Percentiles rank a stretch among this genome's conserved stretches.
Evolutionary conservation across 495 filamentous ascomycete genomes (phyloP).

Genomic region (Tuber indicum): DNA sequence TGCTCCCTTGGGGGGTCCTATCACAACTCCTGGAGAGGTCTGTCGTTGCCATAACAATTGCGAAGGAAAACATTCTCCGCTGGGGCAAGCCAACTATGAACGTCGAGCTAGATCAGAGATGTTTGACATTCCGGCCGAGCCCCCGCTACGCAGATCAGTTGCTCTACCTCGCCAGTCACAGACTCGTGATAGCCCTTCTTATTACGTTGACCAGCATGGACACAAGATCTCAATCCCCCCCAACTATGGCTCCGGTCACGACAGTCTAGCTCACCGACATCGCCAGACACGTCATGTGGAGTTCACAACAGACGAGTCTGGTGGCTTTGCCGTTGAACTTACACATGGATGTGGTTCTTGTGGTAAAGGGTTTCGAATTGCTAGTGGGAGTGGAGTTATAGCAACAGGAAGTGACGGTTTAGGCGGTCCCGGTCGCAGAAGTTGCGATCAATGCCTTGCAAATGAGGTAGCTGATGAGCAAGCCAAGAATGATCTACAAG

Average conservation of each 20-base stretch:
- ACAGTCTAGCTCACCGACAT: slow-evolving; percentile 12
- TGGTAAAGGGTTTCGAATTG: slow-evolving; percentile 21
- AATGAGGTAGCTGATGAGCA: not conserved
- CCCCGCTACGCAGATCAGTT: not conserved
- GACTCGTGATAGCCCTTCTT: slow-evolving; percentile 7
- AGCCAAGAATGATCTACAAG: not conserved
- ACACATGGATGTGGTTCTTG: slow-evolving; percentile 19
- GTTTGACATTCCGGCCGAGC: not conserved
- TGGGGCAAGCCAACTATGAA: slow-evolving; percentile 1
- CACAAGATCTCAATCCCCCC: slow-evolving; percentile 25
- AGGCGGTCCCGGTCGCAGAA: not conserved
- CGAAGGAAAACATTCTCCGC: slow-evolving; percentile 15
- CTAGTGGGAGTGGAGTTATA: slow-evolving; percentile 17
- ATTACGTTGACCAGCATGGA: slow-evolving; percentile 24
- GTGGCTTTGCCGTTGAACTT: slow-evolving; percentile 30
- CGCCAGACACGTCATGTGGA: slow-evolving; percentile 26
- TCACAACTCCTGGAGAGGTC: slow-evolving; percentile 14
- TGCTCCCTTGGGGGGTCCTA: not conserved
- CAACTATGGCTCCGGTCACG: not conserved
- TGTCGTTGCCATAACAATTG: slow-evolving; percentile 23
- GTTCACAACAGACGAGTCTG: slow-evolving; percentile 26
- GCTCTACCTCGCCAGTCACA: not conserved
- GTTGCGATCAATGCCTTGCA: not conserved
- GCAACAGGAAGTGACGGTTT: not conserved
- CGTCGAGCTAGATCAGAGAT: not conserved